phyloP scores from a whole-genome alignment of 345 rosid genomes.

The Camelina laxa region DNA sequence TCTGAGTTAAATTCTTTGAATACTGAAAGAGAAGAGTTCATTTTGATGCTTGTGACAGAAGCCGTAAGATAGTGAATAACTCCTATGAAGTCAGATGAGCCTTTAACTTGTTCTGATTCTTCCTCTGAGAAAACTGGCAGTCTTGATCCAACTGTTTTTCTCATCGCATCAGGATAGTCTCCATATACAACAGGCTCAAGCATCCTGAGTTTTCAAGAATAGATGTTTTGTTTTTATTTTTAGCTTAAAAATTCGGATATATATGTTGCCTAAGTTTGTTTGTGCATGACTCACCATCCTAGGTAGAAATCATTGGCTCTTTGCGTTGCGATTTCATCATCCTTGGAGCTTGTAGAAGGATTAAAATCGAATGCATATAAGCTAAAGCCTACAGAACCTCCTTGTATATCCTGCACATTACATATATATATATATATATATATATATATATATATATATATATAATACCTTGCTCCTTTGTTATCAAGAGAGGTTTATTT shows the following conservation, averaged over 20 bases:
- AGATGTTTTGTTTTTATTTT: too few relatives aligned
- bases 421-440: too few relatives aligned
- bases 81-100: not conserved
- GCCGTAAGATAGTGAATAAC: not conserved
- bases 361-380: not conserved
- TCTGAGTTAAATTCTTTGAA: not conserved
- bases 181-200: not conserved
- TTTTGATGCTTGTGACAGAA: not conserved
- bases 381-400: not conserved
- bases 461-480: not conserved
- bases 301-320: not conserved
- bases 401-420: not conserved
- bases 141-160: not conserved
- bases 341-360: not conserved
- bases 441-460: too few relatives aligned
- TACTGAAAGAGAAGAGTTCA: not conserved
- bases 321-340: not conserved
- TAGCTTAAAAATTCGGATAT: not conserved
- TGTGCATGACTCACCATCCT: not conserved
- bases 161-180: not conserved
- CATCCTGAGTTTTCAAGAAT: not conserved
- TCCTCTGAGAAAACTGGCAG: not conserved
- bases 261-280: not conserved
- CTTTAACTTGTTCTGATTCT: not conserved
- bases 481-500: not conserved